These are phyloP conservation scores for Teratosphaeria destructans DNA, from an alignment of 2,329 filamentous ascomycete species.

Conservation along the genomic window DNA sequence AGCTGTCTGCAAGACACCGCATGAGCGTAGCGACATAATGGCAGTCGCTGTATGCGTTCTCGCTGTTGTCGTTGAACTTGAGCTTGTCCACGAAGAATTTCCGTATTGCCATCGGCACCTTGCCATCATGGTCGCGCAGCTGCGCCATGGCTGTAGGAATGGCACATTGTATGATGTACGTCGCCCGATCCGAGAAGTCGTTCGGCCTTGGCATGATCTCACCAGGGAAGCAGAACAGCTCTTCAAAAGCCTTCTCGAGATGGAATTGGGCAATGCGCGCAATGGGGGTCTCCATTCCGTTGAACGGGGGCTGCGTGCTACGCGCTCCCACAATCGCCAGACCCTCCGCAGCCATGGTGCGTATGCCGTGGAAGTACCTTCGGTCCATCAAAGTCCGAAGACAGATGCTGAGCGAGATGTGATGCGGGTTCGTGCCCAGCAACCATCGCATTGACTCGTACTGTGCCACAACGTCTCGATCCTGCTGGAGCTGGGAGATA, in stretches of 20 bases:
- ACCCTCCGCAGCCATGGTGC: conserved; percentile 70
- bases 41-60: conserved; percentile 79
- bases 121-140: conserved; percentile 64
- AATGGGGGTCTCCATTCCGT: conserved; percentile 42
- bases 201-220: conserved; percentile 72
- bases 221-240: conserved; percentile 75
- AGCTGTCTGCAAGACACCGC: conserved; percentile 46
- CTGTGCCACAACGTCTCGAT: conserved; percentile 89
- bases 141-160: conserved; percentile 73
- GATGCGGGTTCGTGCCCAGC: conserved; percentile 47
- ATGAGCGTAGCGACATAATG: conserved; percentile 80
- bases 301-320: background rate
- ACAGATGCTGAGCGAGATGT: conserved; percentile 79
- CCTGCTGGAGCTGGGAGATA: conserved; percentile 91
- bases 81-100: conserved; percentile 81
- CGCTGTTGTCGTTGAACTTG: conserved; percentile 87
- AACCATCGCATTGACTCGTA: conserved; percentile 37
- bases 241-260: conserved; percentile 73
- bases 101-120: conserved; percentile 68
- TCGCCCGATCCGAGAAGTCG: conserved; percentile 77
- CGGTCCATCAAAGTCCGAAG: conserved; percentile 81
- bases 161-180: conserved; percentile 74
- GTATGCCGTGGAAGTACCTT: conserved; percentile 88
- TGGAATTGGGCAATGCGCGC: conserved; percentile 75
- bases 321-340: conserved; percentile 53